Evolutionary conservation across 352 stramenopile species (phyloP).

Genomic region (Globisporangium okanoganense): DNA sequence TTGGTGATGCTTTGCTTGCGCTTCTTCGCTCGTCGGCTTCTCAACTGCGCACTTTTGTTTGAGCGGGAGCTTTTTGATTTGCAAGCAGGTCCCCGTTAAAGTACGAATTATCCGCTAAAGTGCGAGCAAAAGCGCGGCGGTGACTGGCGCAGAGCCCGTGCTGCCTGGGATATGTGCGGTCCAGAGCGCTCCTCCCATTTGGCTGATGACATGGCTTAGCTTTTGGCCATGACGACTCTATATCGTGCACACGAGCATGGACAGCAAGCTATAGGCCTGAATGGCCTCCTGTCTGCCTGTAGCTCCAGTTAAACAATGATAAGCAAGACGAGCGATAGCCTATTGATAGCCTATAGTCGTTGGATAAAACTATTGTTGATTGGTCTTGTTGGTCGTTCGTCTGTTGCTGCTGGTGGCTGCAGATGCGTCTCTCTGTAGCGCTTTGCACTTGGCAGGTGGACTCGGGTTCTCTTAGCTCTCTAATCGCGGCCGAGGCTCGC

Average conservation of each 20-base stretch:
- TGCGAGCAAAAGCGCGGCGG: background rate
- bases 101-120: background rate
- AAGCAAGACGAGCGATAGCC: background rate
- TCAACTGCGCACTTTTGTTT: background rate
- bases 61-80: conserved; percentile 1
- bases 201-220: conserved; percentile 14
- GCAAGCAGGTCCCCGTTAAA: background rate
- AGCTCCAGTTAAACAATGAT: background rate
- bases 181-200: conserved; percentile 4
- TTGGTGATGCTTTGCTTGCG: too few species aligned
- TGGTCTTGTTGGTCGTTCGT: background rate
- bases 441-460: too few species aligned
- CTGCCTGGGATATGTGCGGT: conserved; percentile 5
- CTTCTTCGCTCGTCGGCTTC: conserved; percentile 3
- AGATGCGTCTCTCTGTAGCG: background rate
- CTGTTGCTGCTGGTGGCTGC: background rate
- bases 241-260: background rate
- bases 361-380: background rate
- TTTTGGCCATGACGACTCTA: conserved; percentile 1
- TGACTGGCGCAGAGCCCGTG: conserved; percentile 6
- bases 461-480: conserved; percentile 13
- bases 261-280: background rate
- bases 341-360: background rate
- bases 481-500: conserved; percentile 66
- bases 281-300: background rate